Evolutionary conservation across 2,329 filamentous ascomycete species (phyloP), one percentile per base, ranked within the genome.

Genomic region (Chaetomium strumarium): DNA sequence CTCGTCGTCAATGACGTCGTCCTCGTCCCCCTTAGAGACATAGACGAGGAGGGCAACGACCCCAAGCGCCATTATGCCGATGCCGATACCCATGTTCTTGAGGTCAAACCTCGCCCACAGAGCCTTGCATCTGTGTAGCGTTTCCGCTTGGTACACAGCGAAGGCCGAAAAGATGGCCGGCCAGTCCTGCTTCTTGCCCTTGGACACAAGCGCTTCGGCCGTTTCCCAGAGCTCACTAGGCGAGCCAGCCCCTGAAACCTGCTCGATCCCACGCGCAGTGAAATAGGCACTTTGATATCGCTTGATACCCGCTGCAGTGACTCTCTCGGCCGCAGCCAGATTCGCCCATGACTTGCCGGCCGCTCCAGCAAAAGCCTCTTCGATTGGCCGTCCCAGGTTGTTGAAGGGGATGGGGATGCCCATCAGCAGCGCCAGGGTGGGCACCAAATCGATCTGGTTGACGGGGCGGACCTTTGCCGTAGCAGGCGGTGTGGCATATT

Each of bases 331-430:
- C 2, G 79, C 75, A 0, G 88, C 88, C 39, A 99, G 73, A 59
- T 88, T 93, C 43, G 82, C 75, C 80, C 85, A 93, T 55, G 89
- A 79, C 33, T 80, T 78, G 30, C 86, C 86, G 19, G 79, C 76
- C 1, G 73, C 69, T 1, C 88, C 88, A 16, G 85, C 78, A 69
- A 99, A 99, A 2, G 90, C 91, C 69, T 99, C 93, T 60, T 95
- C 88, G 56, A 99, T 96, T 0, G 93, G 93, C 7, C 81, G 84
- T 46, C 93, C 93, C 7, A 99, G 79, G 65, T 93, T 99, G 68
- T 97, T 99, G 74, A 90, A 99, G 0, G 93, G 93, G 55, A 99
- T 91, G 0, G 93, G 92, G 55, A 96, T 79, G 9, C 93, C 93
- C 1, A 99, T 75, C 0, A 99, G 78, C 34, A 99, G 75, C 0